These are phyloP conservation scores for Piloderma croceum DNA, from an alignment of 768 basidiomycete genomes.

Conservation along the genomic window DNA sequence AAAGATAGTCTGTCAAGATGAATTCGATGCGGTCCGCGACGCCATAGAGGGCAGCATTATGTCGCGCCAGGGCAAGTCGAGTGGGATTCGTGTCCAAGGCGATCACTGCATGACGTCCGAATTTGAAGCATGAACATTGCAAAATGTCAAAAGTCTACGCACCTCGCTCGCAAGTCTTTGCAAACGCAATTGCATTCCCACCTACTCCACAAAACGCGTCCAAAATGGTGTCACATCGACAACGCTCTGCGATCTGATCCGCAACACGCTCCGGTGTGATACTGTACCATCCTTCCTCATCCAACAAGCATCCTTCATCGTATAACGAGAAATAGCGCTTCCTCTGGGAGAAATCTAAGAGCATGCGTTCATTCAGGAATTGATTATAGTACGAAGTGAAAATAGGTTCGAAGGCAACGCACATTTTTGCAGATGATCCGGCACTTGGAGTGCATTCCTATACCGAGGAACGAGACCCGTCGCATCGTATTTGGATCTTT, in stretches of 20 bases:
- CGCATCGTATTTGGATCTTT: conserved; percentile 50
- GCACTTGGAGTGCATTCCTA: conserved; percentile 58
- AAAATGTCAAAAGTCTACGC: conserved; percentile 18
- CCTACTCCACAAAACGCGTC: conserved; percentile 98
- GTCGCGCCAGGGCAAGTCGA: conserved; percentile 84
- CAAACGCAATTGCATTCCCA: conserved; percentile 96
- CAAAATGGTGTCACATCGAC: conserved; percentile 76
- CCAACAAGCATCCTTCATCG: conserved; percentile 77
- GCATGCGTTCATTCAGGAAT: conserved; percentile 1
- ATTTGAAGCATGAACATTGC: not conserved
- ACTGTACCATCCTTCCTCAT: conserved; percentile 97
- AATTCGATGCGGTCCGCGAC: conserved; percentile 96
- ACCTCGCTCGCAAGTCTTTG: conserved; percentile 93
- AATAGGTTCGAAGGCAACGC: conserved; percentile 23
- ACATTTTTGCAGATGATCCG: conserved; percentile 81
- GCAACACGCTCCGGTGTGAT: conserved; percentile 95
- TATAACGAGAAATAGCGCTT: conserved; percentile 77
- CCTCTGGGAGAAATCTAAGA: conserved; percentile 79
- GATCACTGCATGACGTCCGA: conserved; percentile 65
- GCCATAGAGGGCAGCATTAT: conserved; percentile 92
- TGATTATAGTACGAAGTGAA: conserved; percentile 1
- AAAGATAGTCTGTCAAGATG: conserved; percentile 77
- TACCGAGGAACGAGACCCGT: conserved; percentile 72
- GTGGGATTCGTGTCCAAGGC: conserved; percentile 83
- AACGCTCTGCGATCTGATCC: conserved; percentile 86